Evolutionary conservation across 2,329 filamentous ascomycete genomes (phyloP).

Genomic region (Dothideomycetes sp.): DNA sequence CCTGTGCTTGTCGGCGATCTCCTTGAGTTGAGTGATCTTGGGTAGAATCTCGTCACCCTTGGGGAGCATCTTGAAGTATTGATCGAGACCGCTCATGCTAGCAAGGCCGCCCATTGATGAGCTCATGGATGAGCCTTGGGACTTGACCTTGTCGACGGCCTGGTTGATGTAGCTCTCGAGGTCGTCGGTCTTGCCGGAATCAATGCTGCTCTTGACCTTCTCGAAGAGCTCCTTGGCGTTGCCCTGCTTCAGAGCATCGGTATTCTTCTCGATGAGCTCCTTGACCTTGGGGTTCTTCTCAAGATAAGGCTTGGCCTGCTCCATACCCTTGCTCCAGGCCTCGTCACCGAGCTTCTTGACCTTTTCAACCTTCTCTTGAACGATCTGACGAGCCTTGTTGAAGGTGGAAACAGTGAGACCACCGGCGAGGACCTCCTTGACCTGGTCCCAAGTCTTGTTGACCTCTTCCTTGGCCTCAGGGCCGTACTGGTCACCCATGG

Average conservation of each 20-base stretch:
- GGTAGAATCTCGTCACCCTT: constrained; percentile 55
- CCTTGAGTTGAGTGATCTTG: constrained; percentile 55
- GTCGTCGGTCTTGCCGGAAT: constrained; percentile 51
- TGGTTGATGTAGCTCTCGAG: constrained; percentile 54
- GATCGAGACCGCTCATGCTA: constrained; percentile 43
- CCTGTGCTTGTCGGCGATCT: constrained; percentile 58
- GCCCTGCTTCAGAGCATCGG: constrained; percentile 56
- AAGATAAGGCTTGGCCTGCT: constrained; percentile 61
- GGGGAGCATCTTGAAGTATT: constrained; percentile 58
- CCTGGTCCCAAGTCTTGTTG: constrained; percentile 60
- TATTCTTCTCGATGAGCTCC: constrained; percentile 62
- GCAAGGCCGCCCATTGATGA: not conserved
- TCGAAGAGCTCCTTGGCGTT: constrained; percentile 56
- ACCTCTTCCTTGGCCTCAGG: constrained; percentile 70
- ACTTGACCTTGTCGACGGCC: constrained; percentile 51
- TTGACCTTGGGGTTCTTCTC: constrained; percentile 72
- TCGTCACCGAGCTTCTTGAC: constrained; percentile 60
- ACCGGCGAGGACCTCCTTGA: constrained; percentile 53
- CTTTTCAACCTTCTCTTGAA: constrained; percentile 62
- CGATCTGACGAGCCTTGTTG: constrained; percentile 47
- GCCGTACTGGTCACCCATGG: constrained; percentile 59
- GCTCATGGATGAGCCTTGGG: constrained; percentile 28
- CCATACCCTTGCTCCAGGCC: constrained; percentile 61
- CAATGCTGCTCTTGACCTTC: constrained; percentile 51
- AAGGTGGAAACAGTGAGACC: constrained; percentile 52